These are phyloP conservation scores for Lophium mytilinum DNA, from an alignment of 495 filamentous ascomycete species.

Conservation along the genomic window DNA sequence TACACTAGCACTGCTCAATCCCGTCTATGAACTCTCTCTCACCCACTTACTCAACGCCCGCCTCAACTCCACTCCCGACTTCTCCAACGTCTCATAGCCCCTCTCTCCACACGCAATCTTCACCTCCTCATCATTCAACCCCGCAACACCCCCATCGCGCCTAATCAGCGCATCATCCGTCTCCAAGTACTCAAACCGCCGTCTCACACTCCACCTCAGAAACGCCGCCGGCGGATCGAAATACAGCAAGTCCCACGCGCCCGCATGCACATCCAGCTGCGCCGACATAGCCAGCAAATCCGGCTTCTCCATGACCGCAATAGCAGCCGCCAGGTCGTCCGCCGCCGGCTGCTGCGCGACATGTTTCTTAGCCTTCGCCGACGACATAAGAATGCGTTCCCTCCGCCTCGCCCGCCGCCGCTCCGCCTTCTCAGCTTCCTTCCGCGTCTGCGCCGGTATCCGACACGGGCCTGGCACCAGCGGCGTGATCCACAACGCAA, in stretches of 20 bases:
- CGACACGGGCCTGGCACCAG: constrained; percentile 73
- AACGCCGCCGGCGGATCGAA: constrained; percentile 31
- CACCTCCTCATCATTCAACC: constrained; percentile 48
- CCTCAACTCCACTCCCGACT: constrained; percentile 27
- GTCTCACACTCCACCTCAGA: constrained; percentile 37
- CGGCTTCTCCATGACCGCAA: background rate
- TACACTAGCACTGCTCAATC: background rate
- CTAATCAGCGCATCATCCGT: constrained; percentile 53
- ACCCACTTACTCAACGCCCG: constrained; percentile 17
- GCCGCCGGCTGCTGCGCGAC: background rate
- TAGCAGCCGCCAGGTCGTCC: background rate
- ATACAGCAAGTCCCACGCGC: constrained; percentile 41
- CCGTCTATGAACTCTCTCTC: background rate
- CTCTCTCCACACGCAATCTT: constrained; percentile 48
- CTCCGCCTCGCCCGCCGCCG: background rate
- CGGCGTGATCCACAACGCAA: constrained; percentile 53
- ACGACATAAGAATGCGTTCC: background rate
- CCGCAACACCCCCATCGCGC: constrained; percentile 42
- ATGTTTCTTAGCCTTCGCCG: background rate
- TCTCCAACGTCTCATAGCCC: constrained; percentile 35
- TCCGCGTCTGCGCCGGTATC: constrained; percentile 61
- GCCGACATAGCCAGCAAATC: constrained; percentile 17
- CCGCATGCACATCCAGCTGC: constrained; percentile 38
- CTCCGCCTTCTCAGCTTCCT: constrained; percentile 45
- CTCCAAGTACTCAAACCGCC: constrained; percentile 44